Conservation (phyloP, 2,329 filamentous ascomycete genomes). For the Scedosporium minutisporum region DNA sequence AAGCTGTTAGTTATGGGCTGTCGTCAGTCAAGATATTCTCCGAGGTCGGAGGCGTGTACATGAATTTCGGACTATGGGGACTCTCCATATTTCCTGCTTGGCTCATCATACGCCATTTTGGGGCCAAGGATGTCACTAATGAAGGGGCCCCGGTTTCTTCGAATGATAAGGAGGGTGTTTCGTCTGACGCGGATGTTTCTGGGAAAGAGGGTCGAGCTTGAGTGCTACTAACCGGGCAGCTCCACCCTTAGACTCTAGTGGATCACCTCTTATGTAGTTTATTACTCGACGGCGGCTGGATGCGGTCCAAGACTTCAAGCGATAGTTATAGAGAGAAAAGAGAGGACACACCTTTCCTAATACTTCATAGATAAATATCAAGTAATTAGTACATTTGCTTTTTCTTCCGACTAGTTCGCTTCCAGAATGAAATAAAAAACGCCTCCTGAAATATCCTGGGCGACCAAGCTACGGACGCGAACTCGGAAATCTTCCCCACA, state of each 20-base stretch:
- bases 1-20: conserved; percentile 63
- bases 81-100: conserved; percentile 55
- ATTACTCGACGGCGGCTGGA: no score
- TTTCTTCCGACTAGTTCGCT: no score
- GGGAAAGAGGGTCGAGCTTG: background rate
- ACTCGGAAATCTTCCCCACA: background rate
- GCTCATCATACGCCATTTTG: conserved; percentile 52
- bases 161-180: background rate
- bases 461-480: background rate
- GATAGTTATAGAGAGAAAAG: no score
- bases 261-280: no score
- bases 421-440: background rate
- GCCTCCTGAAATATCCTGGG: background rate
- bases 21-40: conserved; percentile 53
- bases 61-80: conserved; percentile 63
- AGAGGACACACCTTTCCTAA: no score
- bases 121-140: conserved; percentile 15
- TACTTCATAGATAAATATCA: no score
- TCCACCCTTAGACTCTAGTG: no score
- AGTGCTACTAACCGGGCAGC: no score
- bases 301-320: no score
- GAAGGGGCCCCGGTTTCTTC: background rate
- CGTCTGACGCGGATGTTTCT: background rate
- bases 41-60: conserved; percentile 55
- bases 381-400: no score